Base-by-base conservation (phyloP, 2,329 filamentous ascomycete genomes). In the Diaporthe sp. region DNA sequence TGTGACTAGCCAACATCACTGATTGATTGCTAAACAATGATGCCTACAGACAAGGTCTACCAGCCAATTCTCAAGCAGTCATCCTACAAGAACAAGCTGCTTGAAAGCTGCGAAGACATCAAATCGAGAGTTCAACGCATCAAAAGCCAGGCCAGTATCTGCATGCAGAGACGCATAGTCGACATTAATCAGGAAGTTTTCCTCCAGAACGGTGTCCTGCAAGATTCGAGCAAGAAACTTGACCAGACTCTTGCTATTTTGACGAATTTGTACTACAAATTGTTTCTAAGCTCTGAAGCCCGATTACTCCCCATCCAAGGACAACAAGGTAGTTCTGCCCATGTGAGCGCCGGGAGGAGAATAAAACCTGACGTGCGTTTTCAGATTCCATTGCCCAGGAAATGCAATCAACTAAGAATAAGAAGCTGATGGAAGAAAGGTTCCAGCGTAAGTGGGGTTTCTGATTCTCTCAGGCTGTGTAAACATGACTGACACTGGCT, bases 41-140 rank as follows among this genome's bases (percentile, higher is more conserved):
- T 12, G 9, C 30, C 8, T 4, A 30, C 15, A 61, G 58, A 17
- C 58, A 61, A 61, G 38, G 38, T 61, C 9, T 61, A 45, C 15
- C 58, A 45, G 15, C 58, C 58, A 17, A 19, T 61, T 22, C n/a
- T 61, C 25, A 61, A 61, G 58, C 58, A 61, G n/a, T 42, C 38
- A 61, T 61, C 58, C 28, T 61, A 61, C 8, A 61, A 61, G 8
- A 61, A 38, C 38, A 28, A 45, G 4, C 42, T 66, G 42, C 28
- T 66, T 12, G 61, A 66, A 15, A 50, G 61, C 28, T 66, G 61
- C 28, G 19, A 50, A 9, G 28, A 66, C 2, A 66, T 66, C 28
- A 50, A 25, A 35, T 9, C 6, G n/a, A 30, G 30, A 50, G 28
- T 28, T n/a, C 10, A 6, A n/a, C 42, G 61, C 19, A 28, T 66